Base-by-base conservation (phyloP, 305 asterid genomes). In the Fraxinus latifolia region DNA sequence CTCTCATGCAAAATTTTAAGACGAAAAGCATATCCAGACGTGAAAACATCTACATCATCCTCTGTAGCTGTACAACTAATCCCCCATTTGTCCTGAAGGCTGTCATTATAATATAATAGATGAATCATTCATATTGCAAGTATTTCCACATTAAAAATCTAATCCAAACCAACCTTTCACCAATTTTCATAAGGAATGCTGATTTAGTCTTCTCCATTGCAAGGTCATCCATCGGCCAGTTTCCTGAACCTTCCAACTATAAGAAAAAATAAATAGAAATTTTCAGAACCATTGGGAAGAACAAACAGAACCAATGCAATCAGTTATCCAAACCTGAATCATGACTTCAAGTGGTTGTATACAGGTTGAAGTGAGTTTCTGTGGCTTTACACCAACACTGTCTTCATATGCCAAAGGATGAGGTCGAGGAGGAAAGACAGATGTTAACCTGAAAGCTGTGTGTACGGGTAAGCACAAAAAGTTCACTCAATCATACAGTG, bases 181-280 rank as follows among this genome's bases (percentile, higher is more conserved):
- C 97, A 86, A 96, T 96, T 87, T 87, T 83, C 81, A 96, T 95
- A 83, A 96, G 98, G 86, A 96, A 96, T 0, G 98, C 98, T 44
- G 96, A 87, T 88, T 94, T 96, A 23, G 99, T 96, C 90, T 93
- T 96, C 92, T 96, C 99, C 90, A 90, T 85, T 37, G 98, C 97
- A 85, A 91, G 84, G 81, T 96, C 99, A 81, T 94, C 96, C 98
- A 93, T 81, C 9, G 97, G 99, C 99, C 99, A 96, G 85, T 91
- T 93, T 47, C 99, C 99, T 85, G 99, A 96, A 84, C 99, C 99
- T 93, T 93, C 98, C 79, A 96, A 91, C 99, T 96, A 80, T 55
- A 88, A 84, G 83, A 72, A 82, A 82, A 85, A 58, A 44, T 74
- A 79, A 85, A 79, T 79, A 55, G 9, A 44, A 36, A 81, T 29